Conservation (phyloP, 1,139 yeast genomes). For the Pichia sp. region DNA sequence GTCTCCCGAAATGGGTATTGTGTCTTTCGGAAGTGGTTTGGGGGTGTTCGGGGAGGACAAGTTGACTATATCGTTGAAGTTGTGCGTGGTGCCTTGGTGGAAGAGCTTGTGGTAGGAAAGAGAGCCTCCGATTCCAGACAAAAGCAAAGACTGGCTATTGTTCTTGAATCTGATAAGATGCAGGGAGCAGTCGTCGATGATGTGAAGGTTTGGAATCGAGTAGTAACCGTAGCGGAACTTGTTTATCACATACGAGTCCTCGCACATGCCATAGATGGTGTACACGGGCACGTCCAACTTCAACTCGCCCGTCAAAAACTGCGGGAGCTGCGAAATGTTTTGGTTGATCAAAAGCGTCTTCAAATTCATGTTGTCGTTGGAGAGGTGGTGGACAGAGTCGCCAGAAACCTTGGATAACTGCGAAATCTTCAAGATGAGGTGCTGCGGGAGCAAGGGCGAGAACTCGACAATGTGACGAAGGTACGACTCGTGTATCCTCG, state of each 20-base stretch:
- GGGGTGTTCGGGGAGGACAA: neutral
- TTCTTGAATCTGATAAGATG: constrained; percentile 39
- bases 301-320: constrained; percentile 46
- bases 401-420: constrained; percentile 44
- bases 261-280: constrained; percentile 71
- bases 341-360: constrained; percentile 38
- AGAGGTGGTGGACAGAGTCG: constrained; percentile 36
- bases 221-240: constrained; percentile 55
- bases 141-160: constrained; percentile 43
- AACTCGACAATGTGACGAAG: constrained; percentile 66
- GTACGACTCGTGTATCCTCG: constrained; percentile 50
- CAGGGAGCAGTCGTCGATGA: constrained; percentile 56
- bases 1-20: constrained; percentile 55
- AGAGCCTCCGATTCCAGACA: constrained; percentile 73
- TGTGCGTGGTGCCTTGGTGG: constrained; percentile 52
- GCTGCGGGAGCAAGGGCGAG: constrained; percentile 54
- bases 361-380: constrained; percentile 36
- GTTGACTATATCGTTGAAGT: constrained; percentile 25
- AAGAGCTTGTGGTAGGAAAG: constrained; percentile 64
- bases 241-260: constrained; percentile 64
- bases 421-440: constrained; percentile 44
- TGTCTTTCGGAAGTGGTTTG: constrained; percentile 13
- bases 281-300: constrained; percentile 62
- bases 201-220: constrained; percentile 50
- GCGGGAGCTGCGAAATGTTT: constrained; percentile 52